Base-by-base conservation (phyloP, 768 basidiomycete genomes). In the Boletus patriciae region DNA sequence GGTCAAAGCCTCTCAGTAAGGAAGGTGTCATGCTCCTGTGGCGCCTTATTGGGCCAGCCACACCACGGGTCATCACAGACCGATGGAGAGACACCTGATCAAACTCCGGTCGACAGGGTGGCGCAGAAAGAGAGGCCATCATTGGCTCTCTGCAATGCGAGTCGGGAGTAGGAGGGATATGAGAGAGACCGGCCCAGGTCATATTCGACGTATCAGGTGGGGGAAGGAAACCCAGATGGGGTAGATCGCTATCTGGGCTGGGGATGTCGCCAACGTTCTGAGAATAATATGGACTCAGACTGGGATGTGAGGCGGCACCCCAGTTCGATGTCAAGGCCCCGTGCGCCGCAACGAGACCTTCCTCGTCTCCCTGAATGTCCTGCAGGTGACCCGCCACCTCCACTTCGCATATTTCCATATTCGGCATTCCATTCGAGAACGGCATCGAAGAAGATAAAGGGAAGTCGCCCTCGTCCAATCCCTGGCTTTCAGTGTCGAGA, bases 21-120 rank as follows among this genome's bases (percentile, higher is more conserved):
- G 84, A 84, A 10, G 90, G 89, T 9, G 90, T 92, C 80, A 87
- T 88, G 69, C 87, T 89, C 53, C 89, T 79, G 66, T 90, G 84
- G 45, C 90, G 78, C 50, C 88, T 75, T 45, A 84, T 78, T 11
- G 88, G 86, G 11, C 88, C 86, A n/a, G 80, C 66, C 13, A 76
- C 80, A 8, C 52, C 64, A 12, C 66, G 65, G 16, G 62, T 52
- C 55, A 64, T 65, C 18, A 61, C 49, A 13, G 68, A 64, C 16
- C 62, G 65, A 41, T 65, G 66, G 18, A 70, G 61, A 21, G 68
- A 56, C n/a, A 58, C 72, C 58, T 63, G 86, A 81, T 71, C 88
- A 52, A 90, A 90, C 11, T 76, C 76, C 46, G 81, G 80, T 69
- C 87, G 84, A 64, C 87, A 85, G 40, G 87, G 82, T 15, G 90